These are phyloP conservation scores for Papiliotrema fonsecae DNA, from an alignment of 1,284 basidiomycete genomes.

Conservation along the genomic window DNA sequence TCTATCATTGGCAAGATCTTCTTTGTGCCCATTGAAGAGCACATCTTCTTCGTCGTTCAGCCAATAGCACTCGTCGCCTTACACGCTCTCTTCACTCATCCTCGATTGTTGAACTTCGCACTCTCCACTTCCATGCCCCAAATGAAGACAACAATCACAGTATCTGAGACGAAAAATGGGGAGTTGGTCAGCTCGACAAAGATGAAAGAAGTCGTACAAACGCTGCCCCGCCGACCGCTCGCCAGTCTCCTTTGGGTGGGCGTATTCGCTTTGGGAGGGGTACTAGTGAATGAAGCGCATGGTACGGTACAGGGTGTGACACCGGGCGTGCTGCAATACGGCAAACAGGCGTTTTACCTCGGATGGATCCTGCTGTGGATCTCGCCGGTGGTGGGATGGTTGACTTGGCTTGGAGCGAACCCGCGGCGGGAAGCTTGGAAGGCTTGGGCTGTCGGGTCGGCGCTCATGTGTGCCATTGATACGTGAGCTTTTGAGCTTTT, in stretches of 20 bases:
- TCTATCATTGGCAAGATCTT: constrained; percentile 27
- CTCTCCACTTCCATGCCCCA: neutral
- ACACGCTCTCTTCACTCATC: constrained; percentile 23
- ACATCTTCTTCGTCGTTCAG: constrained; percentile 41
- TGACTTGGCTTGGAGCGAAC: constrained; percentile 30
- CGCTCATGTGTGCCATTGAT: constrained; percentile 31
- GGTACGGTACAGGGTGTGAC: neutral
- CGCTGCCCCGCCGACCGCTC: constrained; percentile 23
- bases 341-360: constrained; percentile 28
- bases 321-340: constrained; percentile 7
- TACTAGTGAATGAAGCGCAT: constrained; percentile 22
- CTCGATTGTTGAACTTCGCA: constrained; percentile 24
- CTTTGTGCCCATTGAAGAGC: constrained; percentile 40
- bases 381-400: constrained; percentile 27
- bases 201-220: constrained; percentile 15
- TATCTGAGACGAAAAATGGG: neutral
- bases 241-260: constrained; percentile 20
- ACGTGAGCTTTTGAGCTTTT: constrained; percentile 27
- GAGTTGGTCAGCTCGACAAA: neutral
- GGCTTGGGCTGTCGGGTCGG: constrained; percentile 18
- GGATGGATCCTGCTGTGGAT: constrained; percentile 39
- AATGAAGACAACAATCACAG: neutral
- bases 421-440: constrained; percentile 10
- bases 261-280: constrained; percentile 11
- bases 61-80: constrained; percentile 32